These are phyloP conservation scores for Lactuca sativa DNA, from an alignment of 129 eudicot genomes.

Conservation along the genomic window DNA sequence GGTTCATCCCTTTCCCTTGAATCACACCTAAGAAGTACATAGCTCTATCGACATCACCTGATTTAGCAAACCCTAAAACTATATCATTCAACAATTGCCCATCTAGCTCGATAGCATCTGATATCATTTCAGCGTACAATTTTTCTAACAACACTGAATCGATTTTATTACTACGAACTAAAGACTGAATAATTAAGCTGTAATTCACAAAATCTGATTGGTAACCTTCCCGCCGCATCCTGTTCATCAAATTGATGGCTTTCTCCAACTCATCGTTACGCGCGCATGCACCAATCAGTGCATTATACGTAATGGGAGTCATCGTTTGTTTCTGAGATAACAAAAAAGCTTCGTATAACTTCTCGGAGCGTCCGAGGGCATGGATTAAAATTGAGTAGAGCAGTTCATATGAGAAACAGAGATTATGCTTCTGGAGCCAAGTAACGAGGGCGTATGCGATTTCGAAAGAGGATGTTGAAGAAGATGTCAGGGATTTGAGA, in stretches of 20 bases:
- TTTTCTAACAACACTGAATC: slow-evolving; percentile 54
- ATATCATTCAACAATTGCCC: slow-evolving; percentile 77
- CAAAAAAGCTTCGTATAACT: slow-evolving; percentile 82
- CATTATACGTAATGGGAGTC: slow-evolving; percentile 85
- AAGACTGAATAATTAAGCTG: slow-evolving; percentile 66
- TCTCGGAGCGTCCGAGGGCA: slow-evolving; percentile 76
- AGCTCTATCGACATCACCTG: slow-evolving; percentile 67
- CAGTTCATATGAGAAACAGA: slow-evolving; percentile 77
- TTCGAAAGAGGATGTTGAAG: slow-evolving; percentile 36
- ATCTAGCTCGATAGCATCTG: slow-evolving; percentile 66
- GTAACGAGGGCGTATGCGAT: slow-evolving; percentile 62
- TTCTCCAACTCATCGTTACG: slow-evolving; percentile 76
- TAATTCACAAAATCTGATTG: slow-evolving; percentile 82
- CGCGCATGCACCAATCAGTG: slow-evolving; percentile 90
- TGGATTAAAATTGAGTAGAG: slow-evolving; percentile 77
- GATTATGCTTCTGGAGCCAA: slow-evolving; percentile 78
- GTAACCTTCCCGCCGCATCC: slow-evolving; percentile 72
- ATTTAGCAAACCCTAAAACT: slow-evolving; percentile 68
- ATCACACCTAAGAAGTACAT: slow-evolving; percentile 55
- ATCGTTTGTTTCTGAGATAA: slow-evolving; percentile 61
- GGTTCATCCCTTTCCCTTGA: slow-evolving; percentile 85
- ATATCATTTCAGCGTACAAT: slow-evolving; percentile 58
- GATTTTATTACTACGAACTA: slow-evolving; percentile 47
- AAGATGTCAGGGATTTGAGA: slow-evolving; percentile 57
- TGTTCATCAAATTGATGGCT: slow-evolving; percentile 74